A percentile compares a stretch with the other conserved stretches of the same genome.
Evolutionary conservation across 495 filamentous ascomycete species (phyloP).

Genomic region (Penicillium crystallinum): DNA sequence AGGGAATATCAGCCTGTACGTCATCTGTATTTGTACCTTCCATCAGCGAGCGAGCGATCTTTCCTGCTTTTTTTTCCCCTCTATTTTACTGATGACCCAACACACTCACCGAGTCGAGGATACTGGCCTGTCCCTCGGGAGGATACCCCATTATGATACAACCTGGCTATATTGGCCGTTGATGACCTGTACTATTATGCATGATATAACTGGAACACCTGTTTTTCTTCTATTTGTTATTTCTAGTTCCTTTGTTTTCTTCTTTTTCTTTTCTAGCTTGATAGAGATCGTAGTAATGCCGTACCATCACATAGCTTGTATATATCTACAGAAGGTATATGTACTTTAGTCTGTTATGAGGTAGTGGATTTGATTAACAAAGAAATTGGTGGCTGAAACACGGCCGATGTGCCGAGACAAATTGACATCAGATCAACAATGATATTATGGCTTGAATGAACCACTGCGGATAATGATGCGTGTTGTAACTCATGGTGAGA

Average conservation of each 20-base stretch:
- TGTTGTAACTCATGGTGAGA: no score
- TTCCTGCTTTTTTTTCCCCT: conserved; percentile 5
- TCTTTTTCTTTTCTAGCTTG: no score
- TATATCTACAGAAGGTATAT: no score
- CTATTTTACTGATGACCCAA: conserved; percentile 2
- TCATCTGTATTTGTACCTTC: conserved; percentile 2
- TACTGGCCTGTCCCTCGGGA: background rate
- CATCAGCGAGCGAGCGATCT: conserved; percentile 13
- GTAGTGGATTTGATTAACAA: no score
- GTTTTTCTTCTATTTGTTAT: background rate
- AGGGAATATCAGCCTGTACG: conserved; percentile 7
- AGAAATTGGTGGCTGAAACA: no score
- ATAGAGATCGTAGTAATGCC: no score
- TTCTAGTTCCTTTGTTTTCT: background rate
- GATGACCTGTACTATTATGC: conserved; percentile 1
- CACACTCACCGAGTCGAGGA: background rate
- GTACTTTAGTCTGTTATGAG: no score
- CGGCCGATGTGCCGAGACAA: no score
- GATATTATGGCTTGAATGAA: no score
- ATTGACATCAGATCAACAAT: no score
- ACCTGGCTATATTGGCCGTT: conserved; percentile 6
- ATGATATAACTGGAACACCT: background rate
- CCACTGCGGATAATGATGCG: no score
- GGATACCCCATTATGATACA: conserved; percentile 1
- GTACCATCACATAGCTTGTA: no score